Evolutionary conservation across 2,329 filamentous ascomycete species (phyloP).

Genomic region (Fusarium kyushuense): DNA sequence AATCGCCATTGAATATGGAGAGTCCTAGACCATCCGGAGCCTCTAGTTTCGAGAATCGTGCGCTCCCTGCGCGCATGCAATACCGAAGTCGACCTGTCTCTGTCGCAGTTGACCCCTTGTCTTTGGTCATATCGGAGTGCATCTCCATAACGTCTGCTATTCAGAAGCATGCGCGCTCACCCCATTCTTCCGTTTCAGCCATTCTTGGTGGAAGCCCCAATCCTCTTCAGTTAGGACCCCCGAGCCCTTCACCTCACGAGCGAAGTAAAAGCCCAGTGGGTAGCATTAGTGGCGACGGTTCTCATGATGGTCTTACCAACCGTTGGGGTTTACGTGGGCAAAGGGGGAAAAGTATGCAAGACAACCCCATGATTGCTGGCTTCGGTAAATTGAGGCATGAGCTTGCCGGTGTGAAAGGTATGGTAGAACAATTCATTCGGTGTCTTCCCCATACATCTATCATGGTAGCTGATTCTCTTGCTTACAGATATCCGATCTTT

Average conservation of each 20-base stretch:
- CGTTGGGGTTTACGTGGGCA: constrained; percentile 94
- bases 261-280: constrained; percentile 57
- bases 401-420: constrained; percentile 85
- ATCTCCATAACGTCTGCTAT: constrained; percentile 98
- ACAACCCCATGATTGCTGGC: constrained; percentile 94
- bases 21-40: constrained; percentile 38
- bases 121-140: constrained; percentile 96
- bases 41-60: constrained; percentile 40
- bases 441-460: not conserved
- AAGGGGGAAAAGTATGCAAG: constrained; percentile 96
- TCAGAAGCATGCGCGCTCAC: constrained; percentile 96
- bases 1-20: constrained; percentile 45
- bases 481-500: constrained; percentile 84
- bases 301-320: constrained; percentile 75
- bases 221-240: constrained; percentile 65
- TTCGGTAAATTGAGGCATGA: constrained; percentile 92
- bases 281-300: constrained; percentile 55
- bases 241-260: constrained; percentile 57
- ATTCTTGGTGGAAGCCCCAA: constrained; percentile 85
- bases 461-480: constrained; percentile 25
- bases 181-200: constrained; percentile 94
- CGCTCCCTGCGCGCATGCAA: constrained; percentile 62
- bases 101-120: constrained; percentile 90
- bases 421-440: constrained; percentile 23
- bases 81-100: constrained; percentile 74